Percentiles rank a stretch among this genome's conserved stretches.
Conservation (phyloP, 768 basidiomycete species). For the Boletus rufocinnamomeus region DNA sequence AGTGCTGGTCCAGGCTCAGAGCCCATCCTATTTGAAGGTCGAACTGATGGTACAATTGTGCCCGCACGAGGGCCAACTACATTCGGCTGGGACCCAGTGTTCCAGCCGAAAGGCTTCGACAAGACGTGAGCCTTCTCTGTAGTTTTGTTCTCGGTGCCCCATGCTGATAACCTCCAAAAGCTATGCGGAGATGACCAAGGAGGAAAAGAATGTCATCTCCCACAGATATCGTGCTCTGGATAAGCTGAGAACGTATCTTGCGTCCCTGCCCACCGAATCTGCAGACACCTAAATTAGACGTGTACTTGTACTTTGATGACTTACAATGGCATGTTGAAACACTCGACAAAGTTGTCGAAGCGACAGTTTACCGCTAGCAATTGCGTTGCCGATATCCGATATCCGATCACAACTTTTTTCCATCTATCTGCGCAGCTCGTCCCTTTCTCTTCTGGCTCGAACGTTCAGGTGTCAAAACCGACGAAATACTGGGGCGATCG, state of each 20-base stretch:
- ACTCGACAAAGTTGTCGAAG: too few relatives aligned
- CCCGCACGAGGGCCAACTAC: slow-evolving; percentile 71
- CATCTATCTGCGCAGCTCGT: background rate
- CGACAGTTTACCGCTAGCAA: background rate
- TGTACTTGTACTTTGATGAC: background rate
- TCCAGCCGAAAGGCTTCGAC: slow-evolving; percentile 73
- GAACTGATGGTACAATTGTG: slow-evolving; percentile 89
- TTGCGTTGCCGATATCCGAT: slow-evolving; percentile 21
- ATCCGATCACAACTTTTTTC: slow-evolving; percentile 18
- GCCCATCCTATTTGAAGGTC: slow-evolving; percentile 83
- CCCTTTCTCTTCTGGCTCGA: background rate
- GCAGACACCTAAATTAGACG: background rate
- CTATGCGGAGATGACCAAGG: slow-evolving; percentile 68
- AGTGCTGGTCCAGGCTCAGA: slow-evolving; percentile 78
- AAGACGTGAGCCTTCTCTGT: slow-evolving; percentile 60
- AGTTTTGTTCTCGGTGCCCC: background rate
- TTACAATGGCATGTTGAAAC: background rate
- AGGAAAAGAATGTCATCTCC: slow-evolving; percentile 64
- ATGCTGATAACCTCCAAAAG: slow-evolving; percentile 30
- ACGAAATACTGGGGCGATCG: background rate
- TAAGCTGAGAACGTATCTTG: slow-evolving; percentile 50
- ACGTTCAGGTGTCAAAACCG: background rate
- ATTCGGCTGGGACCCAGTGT: slow-evolving; percentile 93
- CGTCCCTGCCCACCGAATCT: slow-evolving; percentile 6
- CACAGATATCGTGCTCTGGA: slow-evolving; percentile 67